Conservation (phyloP, 768 basidiomycete genomes). For the Leccinum variicolor region DNA sequence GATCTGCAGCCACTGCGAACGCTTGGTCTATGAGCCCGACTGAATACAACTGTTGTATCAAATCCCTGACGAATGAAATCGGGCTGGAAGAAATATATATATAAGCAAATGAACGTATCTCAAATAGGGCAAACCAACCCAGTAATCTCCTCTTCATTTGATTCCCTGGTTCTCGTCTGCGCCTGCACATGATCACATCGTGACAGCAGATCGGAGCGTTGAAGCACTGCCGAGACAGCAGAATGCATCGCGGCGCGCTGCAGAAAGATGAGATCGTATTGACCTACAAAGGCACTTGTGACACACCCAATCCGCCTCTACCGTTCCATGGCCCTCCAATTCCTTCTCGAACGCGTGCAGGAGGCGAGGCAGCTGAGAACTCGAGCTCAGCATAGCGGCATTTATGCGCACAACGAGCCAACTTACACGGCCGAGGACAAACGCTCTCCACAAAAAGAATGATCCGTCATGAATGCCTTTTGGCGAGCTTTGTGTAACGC, state of each 20-base stretch:
- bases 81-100: constrained; percentile 13
- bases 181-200: constrained; percentile 50
- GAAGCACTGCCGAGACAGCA: constrained; percentile 47
- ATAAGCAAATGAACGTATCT: constrained; percentile 8
- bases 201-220: constrained; percentile 51
- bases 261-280: constrained; percentile 10
- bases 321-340: constrained; percentile 44
- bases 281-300: background rate
- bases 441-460: constrained; percentile 61
- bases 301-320: constrained; percentile 59
- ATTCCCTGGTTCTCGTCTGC: constrained; percentile 24
- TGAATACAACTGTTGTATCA: constrained; percentile 50
- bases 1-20: constrained; percentile 51
- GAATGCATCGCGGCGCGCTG: constrained; percentile 44
- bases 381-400: background rate
- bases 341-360: constrained; percentile 53
- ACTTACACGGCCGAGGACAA: constrained; percentile 68
- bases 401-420: constrained; percentile 1
- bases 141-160: constrained; percentile 20
- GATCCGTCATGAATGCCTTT: constrained; percentile 29
- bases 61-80: constrained; percentile 24
- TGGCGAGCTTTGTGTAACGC: constrained; percentile 50
- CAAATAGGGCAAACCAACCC: constrained; percentile 9
- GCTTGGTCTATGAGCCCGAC: constrained; percentile 53
- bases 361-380: constrained; percentile 56